Base-by-base conservation (phyloP, 2,329 filamentous ascomycete genomes). In the Colletotrichum scovillei region DNA sequence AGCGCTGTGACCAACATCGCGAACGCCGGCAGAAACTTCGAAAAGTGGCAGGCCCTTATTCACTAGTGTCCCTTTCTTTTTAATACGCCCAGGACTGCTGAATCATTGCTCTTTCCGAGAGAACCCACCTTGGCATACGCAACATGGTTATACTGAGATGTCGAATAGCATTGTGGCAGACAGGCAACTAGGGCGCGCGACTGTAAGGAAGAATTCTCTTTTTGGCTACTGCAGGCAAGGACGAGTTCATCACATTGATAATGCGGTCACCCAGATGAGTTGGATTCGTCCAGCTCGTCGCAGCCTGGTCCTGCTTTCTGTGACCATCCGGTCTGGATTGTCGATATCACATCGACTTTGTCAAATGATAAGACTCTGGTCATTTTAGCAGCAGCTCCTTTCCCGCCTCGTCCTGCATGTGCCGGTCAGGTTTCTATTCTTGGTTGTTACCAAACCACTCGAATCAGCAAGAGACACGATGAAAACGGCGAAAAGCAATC, bases 391-490 rank as follows among this genome's bases (percentile, higher is more conserved):
- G 38, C 59, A 64, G 22, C 42, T 22, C 16, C n/a, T 35, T 30
- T 56, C 46, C 55, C 32, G 55, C 59, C 42, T 46, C 42, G 42
- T 4, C 46, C 32, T 26, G 30, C 46, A 53, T 26, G 16, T 30
- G 11, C 28, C 7, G 16, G 26, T 14, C 42, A 53, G 16, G 2
- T 28, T 19, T 28, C 66, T 72, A 59, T 55, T 63, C 35, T 32
- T 46, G 70, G 66, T 26, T 28, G n/a, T 52, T 26, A 14, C 8
- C 19, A 7, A 7, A n/a, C 22, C 38, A 26, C 59, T 46, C 30
- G 16, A 69, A 63, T n/a, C 11, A 70, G 66, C 60, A 38, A 55
- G 12, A 16, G n/a, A 42, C n/a, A 67, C 59, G 53, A 65, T n/a
- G 12, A 52, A 60, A 30, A 49, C 49, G 38, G 22, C 38, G 16